Percentiles rank a stretch among this genome's conserved stretches.
Evolutionary conservation across 2,329 filamentous ascomycete genomes (phyloP).

Genomic region (Claviceps purpurea): DNA sequence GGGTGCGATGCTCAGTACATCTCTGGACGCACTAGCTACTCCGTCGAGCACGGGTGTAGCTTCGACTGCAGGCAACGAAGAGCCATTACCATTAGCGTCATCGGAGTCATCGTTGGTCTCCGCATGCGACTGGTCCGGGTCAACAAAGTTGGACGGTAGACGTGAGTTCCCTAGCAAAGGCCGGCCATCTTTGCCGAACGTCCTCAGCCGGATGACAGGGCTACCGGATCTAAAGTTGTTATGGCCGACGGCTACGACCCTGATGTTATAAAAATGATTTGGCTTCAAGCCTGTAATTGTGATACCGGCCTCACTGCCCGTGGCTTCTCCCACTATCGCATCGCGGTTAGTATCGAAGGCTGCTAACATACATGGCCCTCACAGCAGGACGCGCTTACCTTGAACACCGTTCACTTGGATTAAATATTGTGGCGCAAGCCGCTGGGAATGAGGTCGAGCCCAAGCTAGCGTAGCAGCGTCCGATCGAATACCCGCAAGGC

Average conservation of each 20-base stretch:
- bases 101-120: constrained; percentile 31
- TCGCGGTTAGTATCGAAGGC: background rate
- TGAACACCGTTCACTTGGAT: constrained; percentile 90
- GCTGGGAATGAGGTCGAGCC: constrained; percentile 56
- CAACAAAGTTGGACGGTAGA: constrained; percentile 41
- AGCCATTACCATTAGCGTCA: constrained; percentile 31
- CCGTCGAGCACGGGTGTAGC: constrained; percentile 48
- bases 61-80: constrained; percentile 44
- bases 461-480: constrained; percentile 85
- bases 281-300: constrained; percentile 80
- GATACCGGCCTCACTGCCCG: constrained; percentile 42
- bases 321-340: constrained; percentile 67
- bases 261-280: constrained; percentile 81
- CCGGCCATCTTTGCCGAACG: constrained; percentile 51
- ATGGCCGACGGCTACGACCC: constrained; percentile 79
- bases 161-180: constrained; percentile 45
- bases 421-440: constrained; percentile 70
- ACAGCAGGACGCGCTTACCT: constrained; percentile 39
- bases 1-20: constrained; percentile 36
- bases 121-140: constrained; percentile 33
- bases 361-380: background rate
- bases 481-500: constrained; percentile 75
- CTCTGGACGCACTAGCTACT: constrained; percentile 48
- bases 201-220: constrained; percentile 70
- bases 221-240: constrained; percentile 91